Evolutionary conservation across 2,329 filamentous ascomycete species (phyloP).

Genomic region (Cyanodermella asteris): DNA sequence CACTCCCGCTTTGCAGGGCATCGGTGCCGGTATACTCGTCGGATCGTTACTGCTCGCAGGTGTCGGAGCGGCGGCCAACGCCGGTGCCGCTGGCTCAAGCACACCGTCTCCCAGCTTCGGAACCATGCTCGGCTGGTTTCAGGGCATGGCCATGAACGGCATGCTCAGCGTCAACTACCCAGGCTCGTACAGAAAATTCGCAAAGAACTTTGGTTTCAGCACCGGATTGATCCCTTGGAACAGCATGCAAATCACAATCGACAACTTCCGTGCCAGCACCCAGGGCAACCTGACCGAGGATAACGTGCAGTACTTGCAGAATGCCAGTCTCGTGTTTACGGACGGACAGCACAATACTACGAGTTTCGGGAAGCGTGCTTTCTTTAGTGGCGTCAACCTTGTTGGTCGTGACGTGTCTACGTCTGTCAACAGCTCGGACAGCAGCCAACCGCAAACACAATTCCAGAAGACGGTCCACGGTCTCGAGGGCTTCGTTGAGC

Average conservation of each 20-base stretch:
- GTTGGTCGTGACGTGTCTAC: constrained; percentile 29
- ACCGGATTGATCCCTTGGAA: constrained; percentile 66
- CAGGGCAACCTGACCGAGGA: constrained; percentile 72
- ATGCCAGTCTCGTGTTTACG: constrained; percentile 51
- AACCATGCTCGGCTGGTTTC: constrained; percentile 75
- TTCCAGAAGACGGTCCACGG: constrained; percentile 41
- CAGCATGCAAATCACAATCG: constrained; percentile 60
- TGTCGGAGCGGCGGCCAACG: constrained; percentile 43
- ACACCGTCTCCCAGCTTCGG: constrained; percentile 63
- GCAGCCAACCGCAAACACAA: too few species aligned
- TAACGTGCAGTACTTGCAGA: constrained; percentile 52
- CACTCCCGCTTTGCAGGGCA: constrained; percentile 56
- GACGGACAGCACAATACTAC: constrained; percentile 32
- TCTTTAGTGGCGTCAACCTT: constrained; percentile 21
- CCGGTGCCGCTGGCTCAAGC: constrained; percentile 35
- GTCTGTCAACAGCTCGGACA: constrained; percentile 22
- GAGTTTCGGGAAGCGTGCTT: constrained; percentile 31
- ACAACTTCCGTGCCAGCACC: constrained; percentile 56
- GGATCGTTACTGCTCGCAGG: constrained; percentile 57
- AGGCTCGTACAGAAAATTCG: constrained; percentile 66
- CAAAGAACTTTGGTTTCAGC: constrained; percentile 85
- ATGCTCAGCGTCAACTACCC: constrained; percentile 89
- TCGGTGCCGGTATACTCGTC: constrained; percentile 68
- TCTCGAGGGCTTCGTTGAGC: constrained; percentile 63
- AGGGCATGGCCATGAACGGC: constrained; percentile 82